Evolutionary conservation across 805 yeast species (phyloP).

Genomic region (Saccharomycopsis fodiens): DNA sequence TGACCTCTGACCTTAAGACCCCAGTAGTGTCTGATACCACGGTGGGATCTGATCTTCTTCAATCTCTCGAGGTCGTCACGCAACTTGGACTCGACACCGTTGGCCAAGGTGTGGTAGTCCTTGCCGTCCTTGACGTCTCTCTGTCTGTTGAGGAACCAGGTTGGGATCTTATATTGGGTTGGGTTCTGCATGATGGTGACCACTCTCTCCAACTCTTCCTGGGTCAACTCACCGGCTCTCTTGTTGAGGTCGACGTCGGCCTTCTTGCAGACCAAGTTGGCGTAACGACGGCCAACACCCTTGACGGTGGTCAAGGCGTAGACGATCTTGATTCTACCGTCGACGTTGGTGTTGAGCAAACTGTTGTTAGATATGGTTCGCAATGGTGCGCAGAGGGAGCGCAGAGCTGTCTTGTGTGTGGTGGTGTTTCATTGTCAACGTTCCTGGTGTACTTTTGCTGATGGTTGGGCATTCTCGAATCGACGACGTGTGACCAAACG

Average conservation of each 20-base stretch:
- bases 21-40: conserved; percentile 99
- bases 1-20: conserved; percentile 99
- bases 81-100: conserved; percentile 98
- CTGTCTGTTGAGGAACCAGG: conserved; percentile 99
- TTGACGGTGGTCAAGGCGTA: conserved; percentile 99
- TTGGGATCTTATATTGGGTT: conserved; percentile 97
- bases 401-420: no score
- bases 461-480: no score
- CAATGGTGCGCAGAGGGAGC: no score
- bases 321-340: conserved; percentile 99
- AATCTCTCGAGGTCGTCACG: conserved; percentile 99
- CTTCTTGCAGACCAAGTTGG: conserved; percentile 99
- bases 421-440: no score
- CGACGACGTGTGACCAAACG: no score
- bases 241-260: conserved; percentile 97
- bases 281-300: conserved; percentile 99
- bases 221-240: conserved; percentile 99
- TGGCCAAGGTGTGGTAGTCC: conserved; percentile 97
- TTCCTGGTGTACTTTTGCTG: no score
- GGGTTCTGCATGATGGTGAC: conserved; percentile 99
- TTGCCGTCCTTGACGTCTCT: conserved; percentile 97
- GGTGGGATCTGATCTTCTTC: conserved; percentile 99
- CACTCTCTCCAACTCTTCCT: conserved; percentile 99
- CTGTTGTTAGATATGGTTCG: no score
- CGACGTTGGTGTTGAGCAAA: conserved; percentile 99